phyloP scores from a whole-genome alignment of 495 filamentous ascomycete genomes.

The Darksidea phi region DNA sequence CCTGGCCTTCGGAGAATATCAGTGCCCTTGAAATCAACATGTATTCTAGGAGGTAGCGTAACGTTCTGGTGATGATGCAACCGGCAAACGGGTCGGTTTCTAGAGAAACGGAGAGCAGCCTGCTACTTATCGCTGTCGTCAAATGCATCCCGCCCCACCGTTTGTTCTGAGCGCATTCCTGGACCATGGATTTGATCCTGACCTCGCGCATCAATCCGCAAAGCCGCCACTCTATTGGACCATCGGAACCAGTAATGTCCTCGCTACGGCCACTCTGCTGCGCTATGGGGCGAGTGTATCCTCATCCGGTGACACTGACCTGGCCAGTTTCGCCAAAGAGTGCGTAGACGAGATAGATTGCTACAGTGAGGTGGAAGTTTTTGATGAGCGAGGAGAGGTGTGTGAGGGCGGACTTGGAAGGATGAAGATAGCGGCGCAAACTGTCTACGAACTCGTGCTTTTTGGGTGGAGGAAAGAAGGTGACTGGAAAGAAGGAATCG shows the following conservation, averaged over 20 bases:
- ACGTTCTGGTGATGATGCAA: background rate
- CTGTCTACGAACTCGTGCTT: background rate
- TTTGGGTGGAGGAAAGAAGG: background rate
- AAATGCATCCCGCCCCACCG: background rate
- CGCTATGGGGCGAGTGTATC: background rate
- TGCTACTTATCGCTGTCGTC: background rate
- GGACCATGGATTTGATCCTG: background rate
- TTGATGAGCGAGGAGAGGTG: background rate
- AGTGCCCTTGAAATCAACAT: background rate
- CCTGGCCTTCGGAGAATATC: background rate
- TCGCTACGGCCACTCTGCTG: background rate
- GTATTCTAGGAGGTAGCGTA: background rate
- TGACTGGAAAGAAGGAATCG: background rate
- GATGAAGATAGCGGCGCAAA: background rate
- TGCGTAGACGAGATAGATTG: background rate
- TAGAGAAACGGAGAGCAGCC: background rate
- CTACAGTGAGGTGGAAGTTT: background rate
- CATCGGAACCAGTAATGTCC: background rate
- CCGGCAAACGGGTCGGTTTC: background rate
- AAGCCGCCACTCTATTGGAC: background rate
- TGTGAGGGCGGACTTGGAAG: background rate
- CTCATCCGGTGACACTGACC: background rate
- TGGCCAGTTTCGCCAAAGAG: background rate
- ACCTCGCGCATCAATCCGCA: background rate
- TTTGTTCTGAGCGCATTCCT: background rate